Conservation (phyloP, 2,329 filamentous ascomycete genomes). For the Ceratocystis variospora region DNA sequence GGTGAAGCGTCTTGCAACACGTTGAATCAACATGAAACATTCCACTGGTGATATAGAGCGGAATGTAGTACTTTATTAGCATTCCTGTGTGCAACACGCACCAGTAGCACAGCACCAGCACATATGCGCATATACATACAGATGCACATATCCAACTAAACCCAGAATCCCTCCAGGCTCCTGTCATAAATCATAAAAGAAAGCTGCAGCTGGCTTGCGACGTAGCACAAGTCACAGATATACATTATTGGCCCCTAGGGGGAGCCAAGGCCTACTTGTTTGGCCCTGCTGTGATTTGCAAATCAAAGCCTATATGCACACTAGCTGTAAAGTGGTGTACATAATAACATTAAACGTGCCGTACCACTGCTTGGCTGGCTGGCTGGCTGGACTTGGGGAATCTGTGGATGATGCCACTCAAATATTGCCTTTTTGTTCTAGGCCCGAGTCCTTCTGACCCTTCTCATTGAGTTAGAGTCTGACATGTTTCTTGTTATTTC, state of each 20-base stretch:
- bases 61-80: slow-evolving; percentile 5
- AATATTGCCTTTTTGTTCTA: neutral
- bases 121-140: no score
- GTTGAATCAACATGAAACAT: slow-evolving; percentile 10
- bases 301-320: neutral
- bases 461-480: neutral
- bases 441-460: neutral
- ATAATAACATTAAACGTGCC: no score
- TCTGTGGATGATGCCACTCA: neutral
- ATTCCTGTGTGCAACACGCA: neutral
- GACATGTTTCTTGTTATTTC: neutral
- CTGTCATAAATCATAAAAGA: neutral
- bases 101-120: neutral
- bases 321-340: neutral
- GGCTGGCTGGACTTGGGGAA: neutral
- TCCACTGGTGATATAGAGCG: neutral
- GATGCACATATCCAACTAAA: neutral
- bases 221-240: slow-evolving; percentile 8
- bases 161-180: neutral
- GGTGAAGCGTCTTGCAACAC: slow-evolving; percentile 1
- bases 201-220: neutral
- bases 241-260: neutral
- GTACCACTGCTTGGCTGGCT: neutral
- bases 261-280: neutral
- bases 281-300: neutral